A percentile compares a stretch with the other conserved stretches of the same genome.
These are phyloP conservation scores for Hibiscus syriacus DNA, from an alignment of 345 rosid species.

Conservation along the genomic window DNA sequence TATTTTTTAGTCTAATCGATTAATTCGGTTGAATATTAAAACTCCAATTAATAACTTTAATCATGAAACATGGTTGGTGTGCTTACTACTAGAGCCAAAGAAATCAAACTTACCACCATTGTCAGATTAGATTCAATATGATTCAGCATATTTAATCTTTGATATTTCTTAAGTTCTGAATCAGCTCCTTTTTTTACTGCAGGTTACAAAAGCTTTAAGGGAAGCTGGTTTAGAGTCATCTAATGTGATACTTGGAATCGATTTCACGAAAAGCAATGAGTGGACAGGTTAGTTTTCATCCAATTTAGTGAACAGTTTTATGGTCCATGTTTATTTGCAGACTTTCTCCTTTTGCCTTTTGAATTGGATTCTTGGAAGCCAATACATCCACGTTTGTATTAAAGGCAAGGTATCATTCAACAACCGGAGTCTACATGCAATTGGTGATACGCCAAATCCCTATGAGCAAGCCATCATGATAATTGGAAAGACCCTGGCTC, in stretches of 20 bases:
- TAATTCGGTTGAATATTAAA: too few species aligned
- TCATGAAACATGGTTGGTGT: not conserved
- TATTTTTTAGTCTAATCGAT: too few species aligned
- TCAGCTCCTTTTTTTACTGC: not conserved
- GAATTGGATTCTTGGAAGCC: slow-evolving; percentile 3
- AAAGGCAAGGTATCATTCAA: slow-evolving; percentile 50
- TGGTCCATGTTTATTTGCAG: too few species aligned
- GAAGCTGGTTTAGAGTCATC: slow-evolving; percentile 83
- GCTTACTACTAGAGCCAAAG: not conserved
- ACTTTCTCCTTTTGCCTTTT: too few species aligned
- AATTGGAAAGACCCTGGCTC: slow-evolving; percentile 68
- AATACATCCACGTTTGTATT: slow-evolving; percentile 14
- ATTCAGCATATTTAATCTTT: not conserved
- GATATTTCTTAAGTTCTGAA: not conserved
- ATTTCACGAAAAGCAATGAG: slow-evolving; percentile 89
- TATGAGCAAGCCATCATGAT: slow-evolving; percentile 72
- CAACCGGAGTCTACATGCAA: slow-evolving; percentile 51
- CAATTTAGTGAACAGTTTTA: too few species aligned
- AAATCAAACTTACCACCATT: not conserved
- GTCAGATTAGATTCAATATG: not conserved
- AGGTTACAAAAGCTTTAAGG: slow-evolving; percentile 60
- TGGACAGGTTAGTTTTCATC: too few species aligned
- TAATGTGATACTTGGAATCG: slow-evolving; percentile 73
- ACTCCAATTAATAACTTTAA: too few species aligned
- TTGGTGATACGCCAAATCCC: slow-evolving; percentile 52